phyloP scores from a whole-genome alignment of 2,329 filamentous ascomycete genomes.

The Fusarium udum region DNA sequence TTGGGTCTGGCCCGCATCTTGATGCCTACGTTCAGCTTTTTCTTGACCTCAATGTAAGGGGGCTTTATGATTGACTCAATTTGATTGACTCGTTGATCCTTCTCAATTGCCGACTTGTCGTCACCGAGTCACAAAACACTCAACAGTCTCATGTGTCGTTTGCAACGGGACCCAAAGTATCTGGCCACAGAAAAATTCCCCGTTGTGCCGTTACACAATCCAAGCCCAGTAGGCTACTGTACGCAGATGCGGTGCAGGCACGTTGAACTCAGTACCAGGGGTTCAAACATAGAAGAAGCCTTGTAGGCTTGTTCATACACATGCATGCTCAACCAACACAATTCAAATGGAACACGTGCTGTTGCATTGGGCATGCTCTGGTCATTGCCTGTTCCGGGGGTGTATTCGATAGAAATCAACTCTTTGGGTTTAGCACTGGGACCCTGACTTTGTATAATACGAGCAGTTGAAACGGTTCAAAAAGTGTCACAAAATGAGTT shows the following conservation, averaged over 20 bases:
- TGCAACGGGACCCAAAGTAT: not conserved
- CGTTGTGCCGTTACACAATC: not conserved
- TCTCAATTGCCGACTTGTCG: not conserved
- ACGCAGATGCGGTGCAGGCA: conserved; percentile 13
- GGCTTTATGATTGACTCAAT: not conserved
- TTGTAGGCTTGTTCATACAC: not conserved
- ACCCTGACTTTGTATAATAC: not conserved
- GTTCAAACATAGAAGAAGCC: not conserved
- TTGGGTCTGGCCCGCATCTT: not conserved
- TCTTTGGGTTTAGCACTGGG: conserved; percentile 2
- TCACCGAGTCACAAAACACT: not conserved
- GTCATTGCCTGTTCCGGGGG: not conserved
- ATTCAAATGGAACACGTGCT: not conserved
- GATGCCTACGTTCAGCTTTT: conserved; percentile 1
- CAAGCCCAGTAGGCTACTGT: not conserved
- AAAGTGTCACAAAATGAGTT: not conserved
- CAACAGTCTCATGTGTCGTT: not conserved
- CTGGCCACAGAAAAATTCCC: not conserved
- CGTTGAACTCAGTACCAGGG: conserved; percentile 1
- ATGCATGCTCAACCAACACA: not conserved
- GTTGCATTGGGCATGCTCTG: not conserved
- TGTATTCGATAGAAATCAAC: not conserved
- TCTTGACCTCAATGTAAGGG: conserved; percentile 16
- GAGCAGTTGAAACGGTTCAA: not conserved
- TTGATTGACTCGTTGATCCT: conserved; percentile 1